Evolutionary conservation across 352 stramenopile genomes (phyloP), one percentile per base, ranked within the genome.

Genomic region (Pythium diclinum): DNA sequence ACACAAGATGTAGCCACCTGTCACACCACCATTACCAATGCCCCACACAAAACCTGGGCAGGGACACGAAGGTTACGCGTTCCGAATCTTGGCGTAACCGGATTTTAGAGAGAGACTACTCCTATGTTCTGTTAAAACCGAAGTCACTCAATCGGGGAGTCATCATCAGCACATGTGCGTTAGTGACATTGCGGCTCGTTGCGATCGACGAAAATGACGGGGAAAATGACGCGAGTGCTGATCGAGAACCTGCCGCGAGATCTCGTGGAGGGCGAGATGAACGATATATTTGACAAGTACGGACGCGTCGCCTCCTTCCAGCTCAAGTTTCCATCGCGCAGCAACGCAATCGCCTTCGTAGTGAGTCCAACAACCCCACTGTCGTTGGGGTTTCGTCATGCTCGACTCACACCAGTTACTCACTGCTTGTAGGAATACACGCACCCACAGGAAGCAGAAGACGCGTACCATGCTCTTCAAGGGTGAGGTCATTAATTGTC

Each of bases 171-270:
- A 28, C 25, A 28, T 42, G 36, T 6, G 13, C 36, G 36, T 17
- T 42, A 17, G 36, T 42, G 36, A 42, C 36, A 42, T 42, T 42
- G 16, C 36, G 0, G 25, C 25, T 28, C 25, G 25, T 3, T 14
- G 11, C 11, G 4, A 14, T 42, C 5, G 16, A n/a, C 25, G 25
- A 56, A 23, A 38, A 21, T 34, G 48, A 23, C 10, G 25, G 14
- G 10, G 3, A 53, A 13, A 19, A 68, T 68, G 62, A 51, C 25
- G 54, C 33, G 40, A 3, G 14, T 68, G 54, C 38, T 69, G 32
- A 81, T 91, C 30, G 82, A 83, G 17, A 88, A 89, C 59, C 52
- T 93, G 59, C 81, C 85, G 55, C 63, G 77, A 1, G 63, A 77
- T 48, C 69, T 91, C 56, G 73, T 71, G 25, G 81, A 91, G 67